phyloP scores from a whole-genome alignment of 306 rosid species.

The Cicer arietinum region DNA sequence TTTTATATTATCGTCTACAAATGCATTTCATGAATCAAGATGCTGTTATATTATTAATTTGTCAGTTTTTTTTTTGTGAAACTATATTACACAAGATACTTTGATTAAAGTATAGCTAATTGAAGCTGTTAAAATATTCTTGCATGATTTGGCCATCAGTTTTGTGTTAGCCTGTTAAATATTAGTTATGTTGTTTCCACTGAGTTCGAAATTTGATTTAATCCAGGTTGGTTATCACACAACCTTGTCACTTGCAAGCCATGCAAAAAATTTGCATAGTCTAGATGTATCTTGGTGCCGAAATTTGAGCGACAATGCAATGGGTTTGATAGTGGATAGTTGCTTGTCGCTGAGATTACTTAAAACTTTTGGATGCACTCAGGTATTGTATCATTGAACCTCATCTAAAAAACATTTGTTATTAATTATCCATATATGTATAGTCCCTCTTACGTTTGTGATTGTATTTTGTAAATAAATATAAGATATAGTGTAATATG shows the following conservation, averaged over 20 bases:
- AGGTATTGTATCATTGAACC: slow-evolving; percentile 56
- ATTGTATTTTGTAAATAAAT: neutral
- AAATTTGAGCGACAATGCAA: slow-evolving; percentile 69
- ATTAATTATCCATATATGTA: neutral
- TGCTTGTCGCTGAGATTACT: slow-evolving; percentile 72
- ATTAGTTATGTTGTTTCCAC: slow-evolving; percentile 12
- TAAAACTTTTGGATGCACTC: slow-evolving; percentile 85
- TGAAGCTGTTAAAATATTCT: slow-evolving; percentile 32
- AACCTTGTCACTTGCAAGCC: slow-evolving; percentile 68
- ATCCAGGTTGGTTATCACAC: slow-evolving; percentile 79
- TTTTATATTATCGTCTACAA: slow-evolving; percentile 3
- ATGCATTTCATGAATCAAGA: neutral
- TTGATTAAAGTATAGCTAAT: slow-evolving; percentile 12
- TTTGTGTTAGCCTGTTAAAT: slow-evolving; percentile 5
- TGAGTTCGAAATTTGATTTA: slow-evolving; percentile 39
- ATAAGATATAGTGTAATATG: slow-evolving; percentile 18
- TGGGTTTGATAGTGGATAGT: slow-evolving; percentile 84
- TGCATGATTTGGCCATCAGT: slow-evolving; percentile 16
- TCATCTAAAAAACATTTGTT: neutral
- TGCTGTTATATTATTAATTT: neutral
- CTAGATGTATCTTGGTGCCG: slow-evolving; percentile 95
- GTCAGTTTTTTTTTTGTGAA: neutral
- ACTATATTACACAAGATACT: slow-evolving; percentile 28
- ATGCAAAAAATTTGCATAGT: slow-evolving; percentile 58
- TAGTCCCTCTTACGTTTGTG: neutral